Percentiles rank a stretch among this genome's conserved stretches.
These are phyloP conservation scores for Simplicillium aogashimaense DNA, from an alignment of 2,329 filamentous ascomycete species.

Conservation along the genomic window DNA sequence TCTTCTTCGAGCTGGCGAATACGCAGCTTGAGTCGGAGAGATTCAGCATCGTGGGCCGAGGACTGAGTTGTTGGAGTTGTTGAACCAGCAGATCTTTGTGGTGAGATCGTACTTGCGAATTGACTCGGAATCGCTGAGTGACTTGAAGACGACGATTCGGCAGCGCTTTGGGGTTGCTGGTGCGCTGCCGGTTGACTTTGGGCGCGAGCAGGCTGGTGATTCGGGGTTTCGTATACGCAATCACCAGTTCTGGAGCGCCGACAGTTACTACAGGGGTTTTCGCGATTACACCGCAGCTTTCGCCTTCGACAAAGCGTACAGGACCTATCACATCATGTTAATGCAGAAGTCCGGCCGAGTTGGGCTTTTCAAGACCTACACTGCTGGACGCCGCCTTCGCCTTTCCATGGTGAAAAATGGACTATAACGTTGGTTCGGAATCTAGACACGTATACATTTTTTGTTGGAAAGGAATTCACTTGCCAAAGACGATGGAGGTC, in stretches of 20 bases:
- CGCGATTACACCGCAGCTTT: slow-evolving; percentile 32
- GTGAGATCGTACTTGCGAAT: no score
- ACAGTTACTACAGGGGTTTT: slow-evolving; percentile 30
- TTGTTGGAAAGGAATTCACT: no score
- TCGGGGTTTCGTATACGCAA: slow-evolving; percentile 21
- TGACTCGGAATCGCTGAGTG: not conserved
- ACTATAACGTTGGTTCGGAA: no score
- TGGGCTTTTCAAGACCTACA: slow-evolving; percentile 3
- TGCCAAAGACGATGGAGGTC: no score
- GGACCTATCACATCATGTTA: slow-evolving; percentile 15
- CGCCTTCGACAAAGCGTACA: slow-evolving; percentile 31
- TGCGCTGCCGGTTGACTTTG: not conserved
- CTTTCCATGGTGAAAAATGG: no score
- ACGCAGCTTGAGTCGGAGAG: slow-evolving; percentile 12
- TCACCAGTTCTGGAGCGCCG: slow-evolving; percentile 21
- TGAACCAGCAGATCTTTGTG: not conserved
- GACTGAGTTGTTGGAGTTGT: slow-evolving; percentile 2
- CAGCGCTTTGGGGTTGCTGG: not conserved
- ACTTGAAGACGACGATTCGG: not conserved
- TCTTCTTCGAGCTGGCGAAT: slow-evolving; percentile 34
- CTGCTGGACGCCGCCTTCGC: slow-evolving; percentile 1
- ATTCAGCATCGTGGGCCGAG: slow-evolving; percentile 8
- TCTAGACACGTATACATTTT: no score
- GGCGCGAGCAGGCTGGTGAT: slow-evolving; percentile 1
- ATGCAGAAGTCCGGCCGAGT: not conserved